Conservation (phyloP, 2,329 filamentous ascomycete genomes). For the Claviceps quebecensis region DNA sequence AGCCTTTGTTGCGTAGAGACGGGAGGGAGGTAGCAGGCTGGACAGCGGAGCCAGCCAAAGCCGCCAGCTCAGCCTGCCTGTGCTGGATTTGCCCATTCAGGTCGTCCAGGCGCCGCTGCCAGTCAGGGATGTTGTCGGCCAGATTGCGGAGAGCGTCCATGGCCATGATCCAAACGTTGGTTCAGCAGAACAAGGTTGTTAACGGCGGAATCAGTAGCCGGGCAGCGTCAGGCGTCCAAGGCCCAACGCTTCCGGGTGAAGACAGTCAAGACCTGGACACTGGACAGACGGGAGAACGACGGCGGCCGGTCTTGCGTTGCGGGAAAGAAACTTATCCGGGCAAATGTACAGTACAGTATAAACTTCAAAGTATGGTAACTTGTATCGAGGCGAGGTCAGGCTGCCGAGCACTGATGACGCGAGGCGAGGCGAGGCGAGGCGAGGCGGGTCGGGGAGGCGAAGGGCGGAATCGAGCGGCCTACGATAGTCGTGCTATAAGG, state of each 20-base stretch:
- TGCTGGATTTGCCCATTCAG: constrained; percentile 46
- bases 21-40: constrained; percentile 17
- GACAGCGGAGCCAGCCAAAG: constrained; percentile 21
- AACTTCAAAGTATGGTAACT: not conserved
- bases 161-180: constrained; percentile 23
- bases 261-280: not conserved
- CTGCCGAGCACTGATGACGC: not conserved
- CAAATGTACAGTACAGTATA: not conserved
- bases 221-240: constrained; percentile 17
- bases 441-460: not conserved
- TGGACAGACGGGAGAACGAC: not conserved
- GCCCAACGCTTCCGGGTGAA: constrained; percentile 14
- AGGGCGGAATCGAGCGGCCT: not conserved
- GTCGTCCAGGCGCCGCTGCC: constrained; percentile 44
- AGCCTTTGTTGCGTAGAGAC: constrained; percentile 37
- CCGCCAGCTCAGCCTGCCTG: constrained; percentile 46
- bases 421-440: not conserved
- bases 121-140: constrained; percentile 42
- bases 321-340: not conserved
- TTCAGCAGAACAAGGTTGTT: constrained; percentile 16
- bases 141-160: constrained; percentile 45
- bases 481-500: not conserved
- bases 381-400: not conserved
- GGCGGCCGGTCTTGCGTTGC: not conserved
- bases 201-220: constrained; percentile 11